phyloP scores from a whole-genome alignment of 2,329 filamentous ascomycete genomes.

The Phaeosphaeriaceae sp. region DNA sequence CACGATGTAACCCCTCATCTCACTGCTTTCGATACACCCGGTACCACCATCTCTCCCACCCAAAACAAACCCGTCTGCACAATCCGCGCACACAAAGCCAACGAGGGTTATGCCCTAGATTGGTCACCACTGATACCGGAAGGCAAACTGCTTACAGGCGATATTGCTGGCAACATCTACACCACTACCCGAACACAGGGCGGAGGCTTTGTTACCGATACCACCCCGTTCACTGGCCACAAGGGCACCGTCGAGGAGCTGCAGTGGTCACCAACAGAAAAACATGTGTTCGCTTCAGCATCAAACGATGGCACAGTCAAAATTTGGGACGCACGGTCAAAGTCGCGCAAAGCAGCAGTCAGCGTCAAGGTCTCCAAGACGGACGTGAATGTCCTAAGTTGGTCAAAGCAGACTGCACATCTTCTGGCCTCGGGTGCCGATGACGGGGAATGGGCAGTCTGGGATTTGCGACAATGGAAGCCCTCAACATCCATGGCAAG shows the following conservation, averaged over 20 bases:
- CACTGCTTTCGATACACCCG: constrained; percentile 86
- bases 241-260: constrained; percentile 87
- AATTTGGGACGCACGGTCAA: constrained; percentile 93
- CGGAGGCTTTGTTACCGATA: constrained; percentile 88
- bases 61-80: constrained; percentile 90
- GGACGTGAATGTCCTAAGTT: constrained; percentile 96
- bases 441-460: constrained; percentile 92
- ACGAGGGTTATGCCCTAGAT: constrained; percentile 93
- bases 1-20: constrained; percentile 94
- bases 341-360: constrained; percentile 85
- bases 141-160: constrained; percentile 88
- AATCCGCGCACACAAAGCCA: constrained; percentile 83
- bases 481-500: constrained; percentile 59
- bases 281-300: constrained; percentile 91
- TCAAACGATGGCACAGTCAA: constrained; percentile 94
- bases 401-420: constrained; percentile 87
- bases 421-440: constrained; percentile 92
- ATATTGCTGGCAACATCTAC: constrained; percentile 89
- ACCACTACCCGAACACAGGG: constrained; percentile 84
- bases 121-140: constrained; percentile 85
- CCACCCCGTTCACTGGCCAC: constrained; percentile 82
- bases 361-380: constrained; percentile 81
- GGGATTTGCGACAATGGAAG: constrained; percentile 97
- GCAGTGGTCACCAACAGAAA: constrained; percentile 94
- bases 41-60: constrained; percentile 75